phyloP scores from a whole-genome alignment of 2,329 filamentous ascomycete species.

The Fonsecaea monophora region DNA sequence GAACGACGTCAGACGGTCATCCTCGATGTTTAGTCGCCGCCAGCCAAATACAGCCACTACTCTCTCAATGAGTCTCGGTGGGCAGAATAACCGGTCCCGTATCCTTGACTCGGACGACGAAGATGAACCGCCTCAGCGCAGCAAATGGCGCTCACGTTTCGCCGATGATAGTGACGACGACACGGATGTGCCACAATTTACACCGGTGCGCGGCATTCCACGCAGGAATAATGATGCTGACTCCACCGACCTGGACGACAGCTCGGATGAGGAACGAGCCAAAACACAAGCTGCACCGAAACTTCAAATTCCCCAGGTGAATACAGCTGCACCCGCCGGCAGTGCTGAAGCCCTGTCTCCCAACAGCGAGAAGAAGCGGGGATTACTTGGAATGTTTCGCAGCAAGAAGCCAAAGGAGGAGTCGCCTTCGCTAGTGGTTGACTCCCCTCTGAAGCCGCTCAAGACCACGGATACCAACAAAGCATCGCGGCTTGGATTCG shows the following conservation, averaged over 20 bases:
- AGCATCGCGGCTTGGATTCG: constrained; percentile 58
- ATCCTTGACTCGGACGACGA: constrained; percentile 70
- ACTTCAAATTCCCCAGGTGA: constrained; percentile 41
- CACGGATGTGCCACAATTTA: constrained; percentile 54
- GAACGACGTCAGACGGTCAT: constrained; percentile 45
- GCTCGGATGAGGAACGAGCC: constrained; percentile 59
- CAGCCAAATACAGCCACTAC: constrained; percentile 44
- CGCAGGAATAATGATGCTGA: constrained; percentile 66
- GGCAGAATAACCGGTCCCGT: constrained; percentile 51
- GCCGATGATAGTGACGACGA: constrained; percentile 78
- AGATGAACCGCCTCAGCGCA: constrained; percentile 49
- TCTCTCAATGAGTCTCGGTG: constrained; percentile 39
- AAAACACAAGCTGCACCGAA: constrained; percentile 36
- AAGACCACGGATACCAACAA: constrained; percentile 63
- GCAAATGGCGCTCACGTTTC: constrained; percentile 65
- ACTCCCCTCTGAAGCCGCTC: constrained; percentile 22
- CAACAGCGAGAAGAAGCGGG: constrained; percentile 50
- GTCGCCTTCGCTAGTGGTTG: constrained; percentile 22
- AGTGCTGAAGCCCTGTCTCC: constrained; percentile 36
- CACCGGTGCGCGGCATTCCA: constrained; percentile 67
- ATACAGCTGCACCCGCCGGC: constrained; percentile 47
- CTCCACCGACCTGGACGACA: constrained; percentile 68
- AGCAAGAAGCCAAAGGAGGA: constrained; percentile 64
- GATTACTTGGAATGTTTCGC: constrained; percentile 60
- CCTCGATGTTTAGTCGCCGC: constrained; percentile 48